Evolutionary conservation across 2,329 filamentous ascomycete species (phyloP).

Genomic region (Colletotrichum echinochloae): DNA sequence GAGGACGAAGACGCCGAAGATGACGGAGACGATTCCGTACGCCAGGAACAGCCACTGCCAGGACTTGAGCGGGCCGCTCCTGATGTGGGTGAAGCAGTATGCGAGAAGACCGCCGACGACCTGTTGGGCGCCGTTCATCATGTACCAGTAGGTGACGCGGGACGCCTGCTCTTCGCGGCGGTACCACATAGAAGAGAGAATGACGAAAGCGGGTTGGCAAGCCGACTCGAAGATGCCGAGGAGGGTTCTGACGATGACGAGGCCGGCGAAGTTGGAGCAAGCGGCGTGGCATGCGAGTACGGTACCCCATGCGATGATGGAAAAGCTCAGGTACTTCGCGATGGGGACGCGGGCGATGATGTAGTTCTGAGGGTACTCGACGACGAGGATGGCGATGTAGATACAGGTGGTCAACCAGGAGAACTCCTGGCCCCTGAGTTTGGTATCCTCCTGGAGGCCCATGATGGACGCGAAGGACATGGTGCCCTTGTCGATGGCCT

Average conservation of each 20-base stretch:
- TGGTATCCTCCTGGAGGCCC: constrained; percentile 65
- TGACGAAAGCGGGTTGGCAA: constrained; percentile 75
- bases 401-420: constrained; percentile 80
- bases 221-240: constrained; percentile 79
- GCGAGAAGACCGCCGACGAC: constrained; percentile 78
- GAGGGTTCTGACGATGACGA: constrained; percentile 72
- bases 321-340: constrained; percentile 72
- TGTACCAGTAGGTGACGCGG: constrained; percentile 79
- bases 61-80: constrained; percentile 64
- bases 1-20: constrained; percentile 74
- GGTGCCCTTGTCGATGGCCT: constrained; percentile 76
- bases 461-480: constrained; percentile 74
- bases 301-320: constrained; percentile 72
- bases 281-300: constrained; percentile 71
- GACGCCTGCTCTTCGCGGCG: constrained; percentile 74
- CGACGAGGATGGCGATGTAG: constrained; percentile 76
- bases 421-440: constrained; percentile 60
- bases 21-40: constrained; percentile 72
- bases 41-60: constrained; percentile 78
- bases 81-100: constrained; percentile 70
- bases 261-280: constrained; percentile 68
- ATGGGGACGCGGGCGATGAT: constrained; percentile 72
- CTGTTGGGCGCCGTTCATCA: constrained; percentile 82
- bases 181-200: constrained; percentile 79
- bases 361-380: constrained; percentile 78